These are phyloP conservation scores for Xylaria palmicola DNA, from an alignment of 495 filamentous ascomycete genomes.

Conservation along the genomic window DNA sequence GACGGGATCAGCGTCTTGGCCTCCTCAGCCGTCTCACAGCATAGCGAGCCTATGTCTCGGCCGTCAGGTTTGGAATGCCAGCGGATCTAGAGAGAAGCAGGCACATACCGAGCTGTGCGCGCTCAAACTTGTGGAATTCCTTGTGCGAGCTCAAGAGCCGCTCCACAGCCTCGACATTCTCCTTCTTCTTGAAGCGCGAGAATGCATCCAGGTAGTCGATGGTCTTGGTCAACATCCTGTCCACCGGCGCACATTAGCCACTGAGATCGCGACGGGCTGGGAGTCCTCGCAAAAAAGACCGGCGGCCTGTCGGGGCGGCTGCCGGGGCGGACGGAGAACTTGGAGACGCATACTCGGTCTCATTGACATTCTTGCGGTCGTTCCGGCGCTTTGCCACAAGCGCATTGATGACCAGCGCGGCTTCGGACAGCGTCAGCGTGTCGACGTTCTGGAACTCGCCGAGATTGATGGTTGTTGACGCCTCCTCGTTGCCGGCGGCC, in stretches of 20 bases:
- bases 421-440: conserved; percentile 84
- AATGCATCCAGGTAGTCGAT: conserved; percentile 89
- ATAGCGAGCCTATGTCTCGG: conserved; percentile 67
- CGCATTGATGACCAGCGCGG: conserved; percentile 85
- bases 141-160: conserved; percentile 71
- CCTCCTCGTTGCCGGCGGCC: conserved; percentile 84
- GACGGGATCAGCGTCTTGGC: conserved; percentile 95
- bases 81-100: background rate
- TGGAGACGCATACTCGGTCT: conserved; percentile 56
- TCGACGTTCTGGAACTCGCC: conserved; percentile 90
- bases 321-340: background rate
- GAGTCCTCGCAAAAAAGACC: too few relatives aligned
- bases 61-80: conserved; percentile 6
- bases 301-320: background rate
- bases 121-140: conserved; percentile 86
- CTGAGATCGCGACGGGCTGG: background rate
- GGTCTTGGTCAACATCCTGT: conserved; percentile 72
- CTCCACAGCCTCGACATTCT: conserved; percentile 91
- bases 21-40: conserved; percentile 89
- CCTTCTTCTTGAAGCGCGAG: conserved; percentile 89
- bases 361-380: conserved; percentile 62
- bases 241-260: conserved; percentile 6
- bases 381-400: conserved; percentile 72
- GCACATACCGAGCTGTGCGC: conserved; percentile 80
- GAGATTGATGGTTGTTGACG: conserved; percentile 73